phyloP scores from a whole-genome alignment of 208 protist species.

The Plasmodiophora brassicae region DNA sequence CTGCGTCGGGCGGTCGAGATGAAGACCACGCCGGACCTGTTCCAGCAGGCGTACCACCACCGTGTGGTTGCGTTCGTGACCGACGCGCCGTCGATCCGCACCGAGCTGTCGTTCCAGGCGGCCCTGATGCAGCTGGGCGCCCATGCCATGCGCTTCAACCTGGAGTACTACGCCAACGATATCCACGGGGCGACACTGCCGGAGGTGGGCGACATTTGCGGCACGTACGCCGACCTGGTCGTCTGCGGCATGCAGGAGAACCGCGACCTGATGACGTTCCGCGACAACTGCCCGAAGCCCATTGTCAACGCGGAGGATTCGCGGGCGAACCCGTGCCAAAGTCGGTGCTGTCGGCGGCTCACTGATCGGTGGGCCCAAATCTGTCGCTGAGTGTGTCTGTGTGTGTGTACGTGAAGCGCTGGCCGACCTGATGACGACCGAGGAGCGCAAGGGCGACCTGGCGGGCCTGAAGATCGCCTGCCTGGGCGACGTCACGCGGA shows the following conservation, averaged over 20 bases:
- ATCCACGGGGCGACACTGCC: background rate
- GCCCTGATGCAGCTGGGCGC: background rate
- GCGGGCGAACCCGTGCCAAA: background rate
- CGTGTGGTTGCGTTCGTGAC: background rate
- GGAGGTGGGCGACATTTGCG: background rate
- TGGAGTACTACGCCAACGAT: background rate
- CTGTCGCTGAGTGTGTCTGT: background rate
- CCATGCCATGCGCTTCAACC: background rate
- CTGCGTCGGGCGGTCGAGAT: background rate
- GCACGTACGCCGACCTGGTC: constrained; percentile 20
- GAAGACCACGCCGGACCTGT: background rate
- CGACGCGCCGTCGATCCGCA: background rate
- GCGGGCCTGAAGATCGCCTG: background rate
- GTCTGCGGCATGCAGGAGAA: background rate
- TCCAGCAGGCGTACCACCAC: background rate
- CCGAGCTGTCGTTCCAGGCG: background rate
- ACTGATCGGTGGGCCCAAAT: background rate
- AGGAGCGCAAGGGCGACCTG: background rate
- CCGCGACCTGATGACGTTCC: background rate
- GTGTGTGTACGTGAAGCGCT: background rate
- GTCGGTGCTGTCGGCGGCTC: background rate
- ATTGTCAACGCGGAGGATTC: constrained; percentile 5
- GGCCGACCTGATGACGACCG: constrained; percentile 7
- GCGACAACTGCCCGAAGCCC: background rate
- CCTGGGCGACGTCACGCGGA: background rate